A percentile compares a stretch with the other conserved stretches of the same genome.
Conservation (phyloP, 495 filamentous ascomycete species). For the Aspergillus indologenus region DNA sequence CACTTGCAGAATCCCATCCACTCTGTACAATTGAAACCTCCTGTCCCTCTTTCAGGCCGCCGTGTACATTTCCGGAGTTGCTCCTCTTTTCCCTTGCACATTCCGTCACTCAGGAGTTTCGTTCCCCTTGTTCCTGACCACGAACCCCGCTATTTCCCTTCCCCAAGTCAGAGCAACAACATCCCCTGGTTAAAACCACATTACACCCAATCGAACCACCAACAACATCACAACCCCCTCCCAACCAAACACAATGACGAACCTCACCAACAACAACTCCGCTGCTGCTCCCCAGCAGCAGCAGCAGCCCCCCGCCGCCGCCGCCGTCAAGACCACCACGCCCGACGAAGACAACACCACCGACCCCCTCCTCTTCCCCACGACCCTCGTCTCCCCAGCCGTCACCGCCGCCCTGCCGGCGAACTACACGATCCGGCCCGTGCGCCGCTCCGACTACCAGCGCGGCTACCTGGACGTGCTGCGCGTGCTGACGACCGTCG, state of each 20-base stretch:
- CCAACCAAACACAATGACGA: constrained; percentile 14
- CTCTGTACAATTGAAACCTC: neutral
- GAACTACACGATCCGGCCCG: constrained; percentile 78
- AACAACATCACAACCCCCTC: constrained; percentile 12
- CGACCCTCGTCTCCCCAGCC: constrained; percentile 71
- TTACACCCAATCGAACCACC: neutral
- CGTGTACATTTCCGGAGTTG: too few species aligned
- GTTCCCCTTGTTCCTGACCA: too few species aligned
- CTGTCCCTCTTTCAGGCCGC: neutral
- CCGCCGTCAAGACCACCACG: constrained; percentile 24
- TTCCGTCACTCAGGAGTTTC: neutral
- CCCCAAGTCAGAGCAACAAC: neutral
- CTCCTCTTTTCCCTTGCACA: too few species aligned
- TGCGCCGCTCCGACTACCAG: constrained; percentile 73
- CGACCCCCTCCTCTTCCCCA: constrained; percentile 66
- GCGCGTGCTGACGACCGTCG: constrained; percentile 87
- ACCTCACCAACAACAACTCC: constrained; percentile 10
- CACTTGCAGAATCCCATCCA: neutral
- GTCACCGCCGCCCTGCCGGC: constrained; percentile 70
- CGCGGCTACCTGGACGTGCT: constrained; percentile 81
- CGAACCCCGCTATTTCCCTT: constrained; percentile 4
- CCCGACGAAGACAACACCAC: constrained; percentile 27
- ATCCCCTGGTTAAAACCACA: too few species aligned
- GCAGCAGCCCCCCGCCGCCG: too few species aligned
- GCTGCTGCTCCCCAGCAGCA: constrained; percentile 26